These are phyloP conservation scores for Dimargaris verticillata DNA, from an alignment of 192 early-diverging fungal genomes.

Conservation along the genomic window DNA sequence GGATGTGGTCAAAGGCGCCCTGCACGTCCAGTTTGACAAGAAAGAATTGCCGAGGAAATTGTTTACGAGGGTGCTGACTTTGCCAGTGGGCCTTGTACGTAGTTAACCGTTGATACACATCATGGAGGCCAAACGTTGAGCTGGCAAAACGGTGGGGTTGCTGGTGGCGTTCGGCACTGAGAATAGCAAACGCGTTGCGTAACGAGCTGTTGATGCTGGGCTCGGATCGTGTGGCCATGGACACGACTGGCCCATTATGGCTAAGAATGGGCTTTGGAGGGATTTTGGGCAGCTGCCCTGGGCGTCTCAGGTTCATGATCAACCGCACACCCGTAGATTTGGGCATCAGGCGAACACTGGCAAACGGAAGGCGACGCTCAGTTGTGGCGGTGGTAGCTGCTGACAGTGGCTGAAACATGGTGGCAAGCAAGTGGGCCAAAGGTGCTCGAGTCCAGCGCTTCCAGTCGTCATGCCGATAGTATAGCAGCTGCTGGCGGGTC, in stretches of 20 bases:
- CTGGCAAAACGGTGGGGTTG: conserved; percentile 14
- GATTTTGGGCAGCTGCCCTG: conserved; percentile 16
- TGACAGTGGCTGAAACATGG: not conserved
- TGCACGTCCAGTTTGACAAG: conserved; percentile 76
- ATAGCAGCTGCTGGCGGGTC: conserved; percentile 7
- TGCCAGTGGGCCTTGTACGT: conserved; percentile 18
- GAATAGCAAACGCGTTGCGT: conserved; percentile 34
- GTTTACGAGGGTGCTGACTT: not conserved
- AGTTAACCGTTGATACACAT: conserved; percentile 26
- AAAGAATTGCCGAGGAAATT: conserved; percentile 21
- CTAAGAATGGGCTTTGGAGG: conserved; percentile 9
- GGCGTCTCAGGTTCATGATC: conserved; percentile 47
- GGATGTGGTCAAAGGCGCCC: conserved; percentile 66
- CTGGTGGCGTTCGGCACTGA: conserved; percentile 32
- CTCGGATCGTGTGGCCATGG: conserved; percentile 17
- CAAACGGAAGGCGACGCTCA: conserved; percentile 25
- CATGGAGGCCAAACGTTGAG: conserved; percentile 27
- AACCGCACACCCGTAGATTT: conserved; percentile 58
- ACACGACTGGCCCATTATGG: conserved; percentile 13
- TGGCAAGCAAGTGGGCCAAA: not conserved
- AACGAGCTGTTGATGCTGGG: conserved; percentile 32
- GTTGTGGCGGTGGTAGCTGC: not conserved
- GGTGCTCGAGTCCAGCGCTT: not conserved
- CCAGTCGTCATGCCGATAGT: conserved; percentile 8
- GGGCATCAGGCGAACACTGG: conserved; percentile 65